Evolutionary conservation across 2,329 filamentous ascomycete species (phyloP), one percentile per base, ranked within the genome.

Genomic region (Sporothrix brunneoviolacea): DNA sequence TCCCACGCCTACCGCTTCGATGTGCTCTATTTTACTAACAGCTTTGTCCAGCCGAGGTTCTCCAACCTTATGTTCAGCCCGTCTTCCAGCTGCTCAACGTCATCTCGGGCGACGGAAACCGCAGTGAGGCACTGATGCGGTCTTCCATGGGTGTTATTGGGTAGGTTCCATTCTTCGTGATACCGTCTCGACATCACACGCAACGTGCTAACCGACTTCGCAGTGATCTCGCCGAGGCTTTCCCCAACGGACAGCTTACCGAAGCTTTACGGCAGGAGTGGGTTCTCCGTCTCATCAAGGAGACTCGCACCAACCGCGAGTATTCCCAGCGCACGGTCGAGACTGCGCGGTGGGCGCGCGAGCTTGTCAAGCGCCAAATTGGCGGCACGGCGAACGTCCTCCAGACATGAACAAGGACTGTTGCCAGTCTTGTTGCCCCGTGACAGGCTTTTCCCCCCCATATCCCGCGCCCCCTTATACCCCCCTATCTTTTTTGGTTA

Each of bases 81-180:
- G 91, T 98, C 63, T 96, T 97, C 74, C 77, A 86, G 59, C 81
- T 97, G 47, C 80, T 98, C 39, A 84, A 87, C 62, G 78, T 82
- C 55, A 86, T 97, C 60, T 84, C 84, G 56, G 76, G 80, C 58
- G 93, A 97, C 64, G 76, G 79, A 58, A 95, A 93, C 74, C 86
- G 90, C 60, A 95, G 89, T 63, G 93, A 98, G 70, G 83, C 87
- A 32, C 76, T 98, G 43, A 85, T 97, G 77, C 81, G 93, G 59
- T 88, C 91, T n/a, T 82, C 87, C 8, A 97, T 97, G 88, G 93
- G 93, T 67, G 91, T 97, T 50, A 88, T 98, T 71, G 93, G 91
- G 89, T 95, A 79, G 65, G 84, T 70, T 16, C 13, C 4, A 21
- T 12, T 37, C 15, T 16, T 49, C 9, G 6, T 18, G 16, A 12